A percentile compares a stretch with the other conserved stretches of the same genome.
phyloP scores from a whole-genome alignment of 768 basidiomycete genomes.

The Macrolepiota dolichaula region DNA sequence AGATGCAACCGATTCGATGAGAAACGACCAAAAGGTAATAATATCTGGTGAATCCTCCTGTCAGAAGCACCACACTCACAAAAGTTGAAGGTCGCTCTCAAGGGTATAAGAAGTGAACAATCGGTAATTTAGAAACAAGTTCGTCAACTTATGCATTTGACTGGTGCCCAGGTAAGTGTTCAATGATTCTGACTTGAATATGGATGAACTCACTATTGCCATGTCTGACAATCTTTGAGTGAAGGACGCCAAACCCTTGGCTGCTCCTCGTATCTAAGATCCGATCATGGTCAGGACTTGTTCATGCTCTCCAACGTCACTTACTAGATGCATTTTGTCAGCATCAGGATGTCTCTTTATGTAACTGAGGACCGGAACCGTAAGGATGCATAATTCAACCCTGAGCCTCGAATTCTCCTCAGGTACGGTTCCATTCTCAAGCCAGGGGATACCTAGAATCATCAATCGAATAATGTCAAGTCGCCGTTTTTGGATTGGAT shows the following conservation, averaged over 20 bases:
- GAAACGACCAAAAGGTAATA: not conserved
- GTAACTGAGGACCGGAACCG: not conserved
- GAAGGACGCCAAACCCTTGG: not conserved
- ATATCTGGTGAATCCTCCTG: constrained; percentile 35
- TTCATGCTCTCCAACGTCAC: not conserved
- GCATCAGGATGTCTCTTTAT: not conserved
- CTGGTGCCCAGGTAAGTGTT: not conserved
- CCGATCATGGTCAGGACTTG: too few species aligned
- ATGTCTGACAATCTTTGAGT: not conserved
- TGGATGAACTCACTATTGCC: not conserved
- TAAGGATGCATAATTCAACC: not conserved
- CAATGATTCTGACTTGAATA: not conserved
- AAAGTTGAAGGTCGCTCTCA: not conserved
- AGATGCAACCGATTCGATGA: not conserved
- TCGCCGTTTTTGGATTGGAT: not conserved
- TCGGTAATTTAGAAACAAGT: not conserved
- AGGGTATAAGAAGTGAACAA: not conserved
- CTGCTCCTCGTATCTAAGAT: not conserved
- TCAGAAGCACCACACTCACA: not conserved
- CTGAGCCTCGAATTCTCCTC: not conserved
- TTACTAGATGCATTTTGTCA: not conserved
- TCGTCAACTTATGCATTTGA: not conserved
- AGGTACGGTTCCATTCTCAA: not conserved
- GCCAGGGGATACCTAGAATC: not conserved
- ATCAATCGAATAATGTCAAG: not conserved